Conservation (phyloP, 306 rosid species). For the Medicago arabica region DNA sequence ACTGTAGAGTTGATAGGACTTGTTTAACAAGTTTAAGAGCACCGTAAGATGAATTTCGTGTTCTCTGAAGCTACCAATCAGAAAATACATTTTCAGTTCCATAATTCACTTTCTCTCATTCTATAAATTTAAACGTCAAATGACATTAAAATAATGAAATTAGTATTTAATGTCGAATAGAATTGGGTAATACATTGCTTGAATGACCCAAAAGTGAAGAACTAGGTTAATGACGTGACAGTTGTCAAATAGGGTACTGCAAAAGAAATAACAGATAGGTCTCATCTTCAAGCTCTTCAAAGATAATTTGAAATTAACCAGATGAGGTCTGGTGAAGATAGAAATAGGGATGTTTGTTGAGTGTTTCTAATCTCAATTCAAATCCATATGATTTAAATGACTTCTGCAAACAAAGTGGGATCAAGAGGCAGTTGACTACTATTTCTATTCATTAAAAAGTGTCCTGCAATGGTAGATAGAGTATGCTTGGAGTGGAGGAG, state of each 20-base stretch:
- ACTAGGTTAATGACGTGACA: not conserved
- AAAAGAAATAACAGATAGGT: not conserved
- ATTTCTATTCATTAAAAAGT: no score
- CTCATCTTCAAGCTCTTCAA: not conserved
- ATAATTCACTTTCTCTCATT: not conserved
- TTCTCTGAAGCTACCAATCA: constrained; percentile 6
- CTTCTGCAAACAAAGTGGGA: not conserved
- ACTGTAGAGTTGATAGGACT: not conserved
- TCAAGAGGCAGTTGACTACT: not conserved
- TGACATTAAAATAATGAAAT: not conserved
- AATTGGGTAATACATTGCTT: not conserved
- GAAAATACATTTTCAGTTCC: not conserved
- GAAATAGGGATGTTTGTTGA: not conserved
- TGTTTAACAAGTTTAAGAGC: not conserved
- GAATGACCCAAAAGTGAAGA: not conserved
- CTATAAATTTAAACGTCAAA: not conserved
- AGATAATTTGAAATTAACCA: not conserved
- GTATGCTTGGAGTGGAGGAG: no score
- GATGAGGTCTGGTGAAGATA: not conserved
- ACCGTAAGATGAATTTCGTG: not conserved
- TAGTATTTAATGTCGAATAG: not conserved
- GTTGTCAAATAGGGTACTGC: not conserved
- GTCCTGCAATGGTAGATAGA: no score
- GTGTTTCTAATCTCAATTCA: not conserved
- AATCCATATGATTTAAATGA: not conserved